Base-by-base conservation (phyloP, 2,329 filamentous ascomycete species). In the Pezicula carpinea region DNA sequence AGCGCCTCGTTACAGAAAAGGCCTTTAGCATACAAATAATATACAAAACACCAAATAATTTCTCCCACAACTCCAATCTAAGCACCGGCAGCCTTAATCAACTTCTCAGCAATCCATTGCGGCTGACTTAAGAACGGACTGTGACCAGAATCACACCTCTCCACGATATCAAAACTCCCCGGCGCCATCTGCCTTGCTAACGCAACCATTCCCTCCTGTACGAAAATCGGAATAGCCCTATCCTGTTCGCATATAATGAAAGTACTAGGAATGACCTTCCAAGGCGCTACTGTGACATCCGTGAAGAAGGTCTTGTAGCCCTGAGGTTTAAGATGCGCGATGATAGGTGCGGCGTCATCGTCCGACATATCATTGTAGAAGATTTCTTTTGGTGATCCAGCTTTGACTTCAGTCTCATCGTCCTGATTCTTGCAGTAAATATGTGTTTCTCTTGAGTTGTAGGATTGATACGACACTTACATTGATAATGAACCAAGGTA, bases 211-310 rank as follows among this genome's bases (percentile, higher is more conserved):
- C 53, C 57, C 51, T 67, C 60, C 54, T 73, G 69, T 11, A 49
- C 58, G 5, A 40, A 41, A 15, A 64, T 17, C 17, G 62, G 64
- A 39, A 70, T 64, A 4, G 68, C 68, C 21, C 57, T 55, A 44
- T 72, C 70, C 14, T 59, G 49, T 47, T 64, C 60, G 49, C 68
- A 72, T n/a, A 69, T 43, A 10, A 73, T 51, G 51, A 69, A 72
- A 11, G 67, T 69, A 22, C 56, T 62, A 2, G 67, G 64, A 19
- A 73, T 63, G 36, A 66, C 52, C 44, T 60, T 66, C 59, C 64
- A 72, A 1, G 65, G 66, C 14, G 63, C 63, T 31, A 65, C 64
- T 0, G 58, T 64, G 11, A 63, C 45, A 14, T 46, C 52, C 8
- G 46, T 61, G 23, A 34, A 43, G 35, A 65, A 57, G 1, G 52